A percentile compares a stretch with the other conserved stretches of the same genome.
Evolutionary conservation across 1,284 basidiomycete species (phyloP).

Genomic region (Cryptococcus sp.): DNA sequence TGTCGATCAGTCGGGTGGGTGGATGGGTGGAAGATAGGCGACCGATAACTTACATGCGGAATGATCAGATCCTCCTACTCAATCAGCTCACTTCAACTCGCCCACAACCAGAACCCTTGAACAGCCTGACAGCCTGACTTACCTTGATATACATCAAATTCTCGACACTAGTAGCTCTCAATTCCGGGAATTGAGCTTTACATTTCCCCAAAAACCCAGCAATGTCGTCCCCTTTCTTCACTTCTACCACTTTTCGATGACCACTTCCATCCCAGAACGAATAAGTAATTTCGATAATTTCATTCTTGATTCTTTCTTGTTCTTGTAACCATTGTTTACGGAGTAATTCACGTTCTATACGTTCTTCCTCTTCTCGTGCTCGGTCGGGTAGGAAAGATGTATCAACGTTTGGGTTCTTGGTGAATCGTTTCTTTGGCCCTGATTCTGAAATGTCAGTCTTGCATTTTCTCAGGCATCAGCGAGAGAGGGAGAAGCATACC

Average conservation of each 20-base stretch:
- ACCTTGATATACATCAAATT: slow-evolving; percentile 99
- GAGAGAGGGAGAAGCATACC: slow-evolving; percentile 10
- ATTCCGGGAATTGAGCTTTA: slow-evolving; percentile 84
- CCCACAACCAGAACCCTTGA: neutral
- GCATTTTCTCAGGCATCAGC: neutral
- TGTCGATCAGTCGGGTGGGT: slow-evolving; percentile 41
- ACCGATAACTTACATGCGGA: slow-evolving; percentile 66
- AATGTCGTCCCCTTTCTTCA: slow-evolving; percentile 96
- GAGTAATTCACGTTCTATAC: slow-evolving; percentile 79
- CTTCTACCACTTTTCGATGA: slow-evolving; percentile 85
- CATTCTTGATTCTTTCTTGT: slow-evolving; percentile 54
- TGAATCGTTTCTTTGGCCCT: slow-evolving; percentile 60
- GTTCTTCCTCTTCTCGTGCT: slow-evolving; percentile 87
- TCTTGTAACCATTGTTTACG: slow-evolving; percentile 84
- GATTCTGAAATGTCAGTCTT: slow-evolving; percentile 8
- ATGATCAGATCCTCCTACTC: slow-evolving; percentile 87
- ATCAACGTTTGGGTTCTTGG: slow-evolving; percentile 94
- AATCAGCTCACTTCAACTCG: neutral
- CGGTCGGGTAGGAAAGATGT: slow-evolving; percentile 98
- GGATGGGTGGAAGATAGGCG: neutral
- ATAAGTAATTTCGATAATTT: slow-evolving; percentile 56
- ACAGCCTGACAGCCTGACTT: slow-evolving; percentile 21
- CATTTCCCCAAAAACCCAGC: slow-evolving; percentile 87
- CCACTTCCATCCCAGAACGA: slow-evolving; percentile 99
- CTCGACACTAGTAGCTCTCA: slow-evolving; percentile 83